phyloP scores from a whole-genome alignment of 2,329 filamentous ascomycete species.

The Westerdykella ornata region DNA sequence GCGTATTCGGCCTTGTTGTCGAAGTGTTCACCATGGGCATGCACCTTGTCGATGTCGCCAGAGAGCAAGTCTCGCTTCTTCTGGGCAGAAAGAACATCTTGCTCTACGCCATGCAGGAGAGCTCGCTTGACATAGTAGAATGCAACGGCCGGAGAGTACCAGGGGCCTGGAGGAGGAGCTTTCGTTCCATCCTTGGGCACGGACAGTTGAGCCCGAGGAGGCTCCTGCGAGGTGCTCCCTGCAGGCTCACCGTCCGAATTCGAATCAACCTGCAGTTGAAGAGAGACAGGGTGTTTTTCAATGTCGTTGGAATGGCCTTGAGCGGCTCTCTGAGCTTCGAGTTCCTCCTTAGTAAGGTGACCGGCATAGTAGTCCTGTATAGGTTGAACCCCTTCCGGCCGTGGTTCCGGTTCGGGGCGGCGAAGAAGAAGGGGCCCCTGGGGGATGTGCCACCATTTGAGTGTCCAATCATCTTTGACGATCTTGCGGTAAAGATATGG shows the following conservation, averaged over 20 bases:
- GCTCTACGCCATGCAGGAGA: slow-evolving; percentile 47
- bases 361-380: slow-evolving; percentile 54
- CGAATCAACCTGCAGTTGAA: slow-evolving; percentile 8
- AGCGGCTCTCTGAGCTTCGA: slow-evolving; percentile 31
- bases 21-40: slow-evolving; percentile 54
- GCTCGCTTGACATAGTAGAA: slow-evolving; percentile 44
- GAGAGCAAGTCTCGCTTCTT: slow-evolving; percentile 44
- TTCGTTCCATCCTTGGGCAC: slow-evolving; percentile 13
- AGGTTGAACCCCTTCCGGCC: slow-evolving; percentile 38
- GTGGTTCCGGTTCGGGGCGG: slow-evolving; percentile 33
- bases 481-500: slow-evolving; percentile 55
- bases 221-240: slow-evolving; percentile 1
- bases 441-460: slow-evolving; percentile 51
- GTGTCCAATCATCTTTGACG: slow-evolving; percentile 55
- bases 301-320: slow-evolving; percentile 16
- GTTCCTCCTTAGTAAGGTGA: slow-evolving; percentile 50
- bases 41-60: slow-evolving; percentile 49
- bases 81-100: slow-evolving; percentile 43
- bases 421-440: slow-evolving; percentile 49
- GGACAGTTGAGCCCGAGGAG: slow-evolving; percentile 9
- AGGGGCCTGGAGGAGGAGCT: slow-evolving; percentile 33
- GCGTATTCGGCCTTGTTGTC: slow-evolving; percentile 53
- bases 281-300: slow-evolving; percentile 19
- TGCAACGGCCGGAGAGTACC: slow-evolving; percentile 40
- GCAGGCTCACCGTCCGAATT: slow-evolving; percentile 14